Conservation (phyloP, 139 green algal genomes). For the Coelastrella sp. region DNA sequence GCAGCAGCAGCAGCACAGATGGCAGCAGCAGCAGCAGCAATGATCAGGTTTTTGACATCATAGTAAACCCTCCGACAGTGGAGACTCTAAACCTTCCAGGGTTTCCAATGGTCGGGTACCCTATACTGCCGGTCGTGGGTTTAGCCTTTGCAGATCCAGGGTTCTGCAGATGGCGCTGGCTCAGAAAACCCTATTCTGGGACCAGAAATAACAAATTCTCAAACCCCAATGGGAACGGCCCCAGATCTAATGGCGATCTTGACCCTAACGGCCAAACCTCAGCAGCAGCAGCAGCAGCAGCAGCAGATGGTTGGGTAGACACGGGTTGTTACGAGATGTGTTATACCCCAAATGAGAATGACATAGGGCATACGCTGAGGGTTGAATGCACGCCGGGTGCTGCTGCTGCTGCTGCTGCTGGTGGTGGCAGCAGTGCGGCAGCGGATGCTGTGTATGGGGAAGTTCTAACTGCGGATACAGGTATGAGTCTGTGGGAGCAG, state of each 20-base stretch:
- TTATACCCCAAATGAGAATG: slow-evolving; percentile 71
- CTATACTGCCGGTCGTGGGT: slow-evolving; percentile 45
- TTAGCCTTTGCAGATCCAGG: slow-evolving; percentile 67
- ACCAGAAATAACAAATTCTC: too few species aligned
- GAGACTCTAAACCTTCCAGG: slow-evolving; percentile 46
- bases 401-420: slow-evolving; percentile 7
- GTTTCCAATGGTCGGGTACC: slow-evolving; percentile 70
- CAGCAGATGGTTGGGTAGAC: slow-evolving; percentile 52
- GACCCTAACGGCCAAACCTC: not conserved
- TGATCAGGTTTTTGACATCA: slow-evolving; percentile 58
- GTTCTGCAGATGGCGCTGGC: slow-evolving; percentile 55
- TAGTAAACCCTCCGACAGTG: slow-evolving; percentile 79
- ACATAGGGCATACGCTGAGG: slow-evolving; percentile 73
- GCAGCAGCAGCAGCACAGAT: not conserved
- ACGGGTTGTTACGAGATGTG: slow-evolving; percentile 50
- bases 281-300: slow-evolving; percentile 45
- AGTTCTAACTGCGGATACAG: not conserved
- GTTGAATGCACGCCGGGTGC: slow-evolving; percentile 74
- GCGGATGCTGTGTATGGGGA: slow-evolving; percentile 23
- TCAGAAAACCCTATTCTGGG: not conserved
- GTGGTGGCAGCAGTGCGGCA: not conserved
- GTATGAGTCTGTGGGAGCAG: not conserved
- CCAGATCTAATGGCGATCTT: too few species aligned
- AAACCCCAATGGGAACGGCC: too few species aligned
- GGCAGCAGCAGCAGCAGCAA: not conserved